A percentile compares a stretch with the other conserved stretches of the same genome.
These are phyloP conservation scores for Chlorella variabilis DNA, from an alignment of 163 green algal genomes.

Conservation along the genomic window DNA sequence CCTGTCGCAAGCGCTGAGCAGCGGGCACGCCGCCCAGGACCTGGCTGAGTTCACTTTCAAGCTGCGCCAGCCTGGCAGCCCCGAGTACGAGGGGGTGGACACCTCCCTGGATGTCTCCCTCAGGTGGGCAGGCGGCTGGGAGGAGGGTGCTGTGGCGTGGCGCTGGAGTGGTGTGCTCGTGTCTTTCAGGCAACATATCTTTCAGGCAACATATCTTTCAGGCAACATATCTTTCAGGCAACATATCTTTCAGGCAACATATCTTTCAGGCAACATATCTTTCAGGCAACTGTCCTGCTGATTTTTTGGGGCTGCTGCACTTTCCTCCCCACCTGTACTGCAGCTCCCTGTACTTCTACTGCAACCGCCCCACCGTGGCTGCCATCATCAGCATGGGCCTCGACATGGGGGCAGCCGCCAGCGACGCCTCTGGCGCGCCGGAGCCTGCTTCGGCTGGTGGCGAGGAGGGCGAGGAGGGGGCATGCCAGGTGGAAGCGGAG, in stretches of 20 bases:
- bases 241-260: no score
- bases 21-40: conserved; percentile 31
- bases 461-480: neutral
- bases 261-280: no score
- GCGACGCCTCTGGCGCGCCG: neutral
- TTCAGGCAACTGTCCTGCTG: no score
- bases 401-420: conserved; percentile 58
- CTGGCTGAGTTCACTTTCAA: conserved; percentile 69
- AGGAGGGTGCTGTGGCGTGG: neutral
- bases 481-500: neutral
- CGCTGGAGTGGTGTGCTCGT: neutral
- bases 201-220: no score
- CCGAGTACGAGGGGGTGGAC: conserved; percentile 72
- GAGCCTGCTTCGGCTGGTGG: conserved; percentile 3
- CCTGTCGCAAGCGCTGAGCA: neutral
- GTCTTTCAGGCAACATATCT: no score
- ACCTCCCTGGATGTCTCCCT: conserved; percentile 74
- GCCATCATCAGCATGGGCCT: conserved; percentile 79
- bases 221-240: no score
- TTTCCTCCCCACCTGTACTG: neutral
- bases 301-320: no score
- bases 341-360: conserved; percentile 75
- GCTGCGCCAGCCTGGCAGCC: conserved; percentile 44
- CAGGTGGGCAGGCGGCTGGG: neutral
- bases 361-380: conserved; percentile 86